Conservation (phyloP, 2,329 filamentous ascomycete species). For the Diaporthe sp. region DNA sequence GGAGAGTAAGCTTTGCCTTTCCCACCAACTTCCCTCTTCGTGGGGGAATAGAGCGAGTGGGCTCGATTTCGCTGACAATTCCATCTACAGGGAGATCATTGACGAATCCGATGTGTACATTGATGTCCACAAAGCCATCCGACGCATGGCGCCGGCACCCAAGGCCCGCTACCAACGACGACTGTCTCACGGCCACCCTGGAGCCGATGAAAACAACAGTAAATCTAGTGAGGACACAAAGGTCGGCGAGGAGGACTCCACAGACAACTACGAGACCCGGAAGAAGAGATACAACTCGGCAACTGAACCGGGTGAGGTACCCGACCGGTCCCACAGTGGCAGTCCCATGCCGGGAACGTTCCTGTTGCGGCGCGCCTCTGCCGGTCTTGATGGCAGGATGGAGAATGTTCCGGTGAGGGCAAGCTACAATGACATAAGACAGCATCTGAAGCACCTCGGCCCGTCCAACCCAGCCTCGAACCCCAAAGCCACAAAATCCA, state of each 20-base stretch:
- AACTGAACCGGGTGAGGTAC: conserved; percentile 55
- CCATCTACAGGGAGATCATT: conserved; percentile 84
- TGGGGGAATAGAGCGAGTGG: background rate
- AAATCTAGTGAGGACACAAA: conserved; percentile 46
- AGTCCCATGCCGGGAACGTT: conserved; percentile 68
- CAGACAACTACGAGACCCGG: conserved; percentile 48
- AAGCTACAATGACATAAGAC: conserved; percentile 73
- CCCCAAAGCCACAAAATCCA: conserved; percentile 72
- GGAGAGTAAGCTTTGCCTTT: conserved; percentile 80
- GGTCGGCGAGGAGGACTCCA: conserved; percentile 47
- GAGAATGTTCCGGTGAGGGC: conserved; percentile 69
- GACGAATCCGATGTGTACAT: conserved; percentile 99
- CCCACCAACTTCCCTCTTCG: conserved; percentile 6
- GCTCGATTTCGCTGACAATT: conserved; percentile 46
- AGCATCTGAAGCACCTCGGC: conserved; percentile 75
- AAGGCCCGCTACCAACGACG: conserved; percentile 71
- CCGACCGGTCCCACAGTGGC: conserved; percentile 58
- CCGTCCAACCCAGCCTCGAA: conserved; percentile 77
- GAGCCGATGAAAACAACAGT: conserved; percentile 44
- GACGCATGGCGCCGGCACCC: conserved; percentile 87
- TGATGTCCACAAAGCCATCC: conserved; percentile 97
- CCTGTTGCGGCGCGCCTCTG: conserved; percentile 71
- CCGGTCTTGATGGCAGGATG: conserved; percentile 66
- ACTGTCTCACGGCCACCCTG: conserved; percentile 47
- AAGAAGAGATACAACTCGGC: conserved; percentile 53